These are phyloP conservation scores for Candida montana DNA, from an alignment of 805 yeast species.

Conservation along the genomic window DNA sequence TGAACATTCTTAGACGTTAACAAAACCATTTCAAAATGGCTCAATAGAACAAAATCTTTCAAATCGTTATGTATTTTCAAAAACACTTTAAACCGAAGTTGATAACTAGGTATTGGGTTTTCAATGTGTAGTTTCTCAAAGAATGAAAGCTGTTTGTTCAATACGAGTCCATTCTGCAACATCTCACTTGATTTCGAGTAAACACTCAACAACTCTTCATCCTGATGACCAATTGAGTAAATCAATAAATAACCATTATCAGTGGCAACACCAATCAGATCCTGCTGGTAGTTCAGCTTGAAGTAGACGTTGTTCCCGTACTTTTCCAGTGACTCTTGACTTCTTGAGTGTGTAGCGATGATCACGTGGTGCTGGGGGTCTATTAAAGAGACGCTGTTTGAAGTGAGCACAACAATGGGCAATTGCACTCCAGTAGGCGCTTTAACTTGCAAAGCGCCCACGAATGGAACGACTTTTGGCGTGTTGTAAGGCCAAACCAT, in stretches of 20 bases:
- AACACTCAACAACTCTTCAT: constrained; percentile 21
- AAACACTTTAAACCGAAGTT: constrained; percentile 24
- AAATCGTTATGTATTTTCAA: constrained; percentile 23
- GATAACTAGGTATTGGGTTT: constrained; percentile 17
- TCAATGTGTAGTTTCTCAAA: constrained; percentile 18
- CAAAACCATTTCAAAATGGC: constrained; percentile 14
- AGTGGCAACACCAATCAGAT: constrained; percentile 31
- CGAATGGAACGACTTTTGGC: constrained; percentile 4
- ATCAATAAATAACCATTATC: constrained; percentile 31
- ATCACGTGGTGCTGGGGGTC: constrained; percentile 31
- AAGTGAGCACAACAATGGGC: constrained; percentile 26
- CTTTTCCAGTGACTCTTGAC: constrained; percentile 28
- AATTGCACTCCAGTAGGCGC: background rate
- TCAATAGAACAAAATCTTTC: constrained; percentile 17
- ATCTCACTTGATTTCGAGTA: constrained; percentile 16
- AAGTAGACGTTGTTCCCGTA: constrained; percentile 33
- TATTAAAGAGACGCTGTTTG: constrained; percentile 25
- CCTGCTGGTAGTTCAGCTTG: constrained; percentile 24
- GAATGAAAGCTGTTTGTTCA: constrained; percentile 12
- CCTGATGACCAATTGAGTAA: constrained; percentile 24
- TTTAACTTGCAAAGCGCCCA: constrained; percentile 1
- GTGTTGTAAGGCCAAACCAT: constrained; percentile 9
- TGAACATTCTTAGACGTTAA: constrained; percentile 15
- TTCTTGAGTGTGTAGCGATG: constrained; percentile 30
- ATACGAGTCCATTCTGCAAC: constrained; percentile 23